Evolutionary conservation across 768 basidiomycete species (phyloP).

Genomic region (Termitomyces sp.): DNA sequence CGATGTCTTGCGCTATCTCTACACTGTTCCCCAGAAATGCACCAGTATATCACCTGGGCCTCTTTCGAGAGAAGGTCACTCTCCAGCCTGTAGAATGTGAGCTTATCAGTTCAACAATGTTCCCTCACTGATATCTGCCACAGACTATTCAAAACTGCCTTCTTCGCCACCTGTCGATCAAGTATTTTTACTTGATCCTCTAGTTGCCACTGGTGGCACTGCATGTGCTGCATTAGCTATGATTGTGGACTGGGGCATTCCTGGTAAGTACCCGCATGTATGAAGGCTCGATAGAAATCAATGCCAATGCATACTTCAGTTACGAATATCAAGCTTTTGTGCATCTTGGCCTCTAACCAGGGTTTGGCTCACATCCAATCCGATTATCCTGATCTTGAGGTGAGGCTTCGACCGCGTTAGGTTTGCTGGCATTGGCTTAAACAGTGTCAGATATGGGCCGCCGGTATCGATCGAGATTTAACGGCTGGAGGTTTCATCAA

Average conservation of each 20-base stretch:
- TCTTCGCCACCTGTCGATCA: slow-evolving; percentile 67
- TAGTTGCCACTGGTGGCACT: slow-evolving; percentile 93
- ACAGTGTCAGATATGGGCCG: slow-evolving; percentile 75
- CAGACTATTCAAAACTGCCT: slow-evolving; percentile 91
- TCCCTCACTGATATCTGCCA: not conserved
- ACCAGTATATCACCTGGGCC: slow-evolving; percentile 84
- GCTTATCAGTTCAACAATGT: slow-evolving; percentile 12
- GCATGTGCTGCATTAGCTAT: slow-evolving; percentile 83
- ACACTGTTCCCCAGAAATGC: slow-evolving; percentile 42
- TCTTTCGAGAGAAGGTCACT: slow-evolving; percentile 82
- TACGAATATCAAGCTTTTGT: slow-evolving; percentile 73
- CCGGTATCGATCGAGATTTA: slow-evolving; percentile 69
- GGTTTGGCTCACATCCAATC: slow-evolving; percentile 64
- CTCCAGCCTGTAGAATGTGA: slow-evolving; percentile 89
- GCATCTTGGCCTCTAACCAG: slow-evolving; percentile 70
- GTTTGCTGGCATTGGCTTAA: not conserved
- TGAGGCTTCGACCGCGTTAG: slow-evolving; percentile 18
- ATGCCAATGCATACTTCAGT: slow-evolving; percentile 28
- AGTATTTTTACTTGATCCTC: slow-evolving; percentile 86
- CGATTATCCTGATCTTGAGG: slow-evolving; percentile 79
- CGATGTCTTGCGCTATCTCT: not conserved
- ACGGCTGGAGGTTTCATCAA: slow-evolving; percentile 73
- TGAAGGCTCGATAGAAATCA: not conserved
- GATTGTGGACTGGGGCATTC: slow-evolving; percentile 80
- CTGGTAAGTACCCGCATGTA: slow-evolving; percentile 34